Evolutionary conservation across 768 basidiomycete genomes (phyloP), one percentile per base, ranked within the genome.

Genomic region (Tephrocybe sp.): DNA sequence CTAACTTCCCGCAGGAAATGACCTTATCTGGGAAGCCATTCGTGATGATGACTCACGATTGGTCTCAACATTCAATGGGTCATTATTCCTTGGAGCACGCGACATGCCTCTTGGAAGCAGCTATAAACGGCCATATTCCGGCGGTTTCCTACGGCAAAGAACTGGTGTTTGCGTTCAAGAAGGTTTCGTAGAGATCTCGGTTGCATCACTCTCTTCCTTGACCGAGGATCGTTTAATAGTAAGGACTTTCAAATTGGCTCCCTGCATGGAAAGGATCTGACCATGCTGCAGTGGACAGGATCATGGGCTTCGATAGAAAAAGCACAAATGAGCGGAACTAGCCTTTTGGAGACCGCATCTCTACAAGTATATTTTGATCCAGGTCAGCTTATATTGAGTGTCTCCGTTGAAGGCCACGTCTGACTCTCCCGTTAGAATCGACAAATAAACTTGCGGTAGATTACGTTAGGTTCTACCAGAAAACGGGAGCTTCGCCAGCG

Each of bases 141-240:
- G 56, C 33, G 50, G 49, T 22, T 12, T 40, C 18, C 40, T 61
- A 15, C 49, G 41, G 18, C 54, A 56, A 19, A 27, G 31, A n/a
- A 45, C 43, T 6, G 38, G 57, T 16, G 43, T 46, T 9, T 63
- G 63, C 34, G 2, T 64, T 8, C 46, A 55, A 6, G 47, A 41
- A 23, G 63, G 63, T 4, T 63, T 61, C 18, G 24, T 64, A 1
- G 60, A 61, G 23, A 53, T 61, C 11, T 54, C 55, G 4, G 31
- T 52, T 3, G 21, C 12, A 8, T 39, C 45, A 6, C 44, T 46
- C 7, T 24, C 29, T 19, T 42, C 47, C 1, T 8, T 30, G 24
- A 13, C 16, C 2, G 15, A 34, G 13, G 7, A 30, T n/a, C 38
- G 21, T 23, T n/a, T 36, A 11, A 10, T 49, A 18, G 53, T 54